Base-by-base conservation (phyloP, 2,329 filamentous ascomycete genomes). In the Dactylonectria estremocensis region DNA sequence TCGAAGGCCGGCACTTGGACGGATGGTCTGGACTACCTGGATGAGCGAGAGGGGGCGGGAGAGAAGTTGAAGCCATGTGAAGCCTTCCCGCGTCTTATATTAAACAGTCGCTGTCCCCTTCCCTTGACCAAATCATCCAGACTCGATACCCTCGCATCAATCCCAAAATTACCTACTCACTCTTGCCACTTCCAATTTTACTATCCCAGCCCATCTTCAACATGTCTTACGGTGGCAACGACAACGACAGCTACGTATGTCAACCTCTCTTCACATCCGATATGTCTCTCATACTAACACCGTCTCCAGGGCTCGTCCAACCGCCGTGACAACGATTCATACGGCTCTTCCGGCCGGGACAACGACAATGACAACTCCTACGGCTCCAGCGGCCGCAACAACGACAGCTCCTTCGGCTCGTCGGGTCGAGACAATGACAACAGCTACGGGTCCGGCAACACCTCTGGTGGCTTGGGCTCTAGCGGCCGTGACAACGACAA, bases 201-300 rank as follows among this genome's bases (percentile, higher is more conserved):
- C 28, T 14, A 61, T 57, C 22, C n/a, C n/a, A 59, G 43, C 14
- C 16, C 56, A 48, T 60, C 37, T 54, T 70, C 73, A 82, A 37
- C 61, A 84, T 87, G 85, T 87, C 85, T 82, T 85, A 83, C 81
- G 78, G 80, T 75, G 77, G 81, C 69, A 81, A 84, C 80, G 79
- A 80, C 64, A 78, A 71, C 62, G 60, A 61, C 56, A 67, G 45
- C 58, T 72, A 60, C 45, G 70, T 68, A 61, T 28, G 69, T 45
- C 28, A 28, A 35, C 18, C 11, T 2, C 6, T 6, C 33, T 20
- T 2, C 6, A 53, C 7, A 20, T 16, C 16, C 8, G 20, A 11
- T 2, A 16, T 13, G 7, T 18, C 31, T 3, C n/a, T 11, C 6
- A 14, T 43, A 37, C 69, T 71, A 24, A 71, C 48, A 49, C 2